A percentile compares a stretch with the other conserved stretches of the same genome.
Conservation (phyloP, 2,329 filamentous ascomycete genomes). For the Exophiala sp. region DNA sequence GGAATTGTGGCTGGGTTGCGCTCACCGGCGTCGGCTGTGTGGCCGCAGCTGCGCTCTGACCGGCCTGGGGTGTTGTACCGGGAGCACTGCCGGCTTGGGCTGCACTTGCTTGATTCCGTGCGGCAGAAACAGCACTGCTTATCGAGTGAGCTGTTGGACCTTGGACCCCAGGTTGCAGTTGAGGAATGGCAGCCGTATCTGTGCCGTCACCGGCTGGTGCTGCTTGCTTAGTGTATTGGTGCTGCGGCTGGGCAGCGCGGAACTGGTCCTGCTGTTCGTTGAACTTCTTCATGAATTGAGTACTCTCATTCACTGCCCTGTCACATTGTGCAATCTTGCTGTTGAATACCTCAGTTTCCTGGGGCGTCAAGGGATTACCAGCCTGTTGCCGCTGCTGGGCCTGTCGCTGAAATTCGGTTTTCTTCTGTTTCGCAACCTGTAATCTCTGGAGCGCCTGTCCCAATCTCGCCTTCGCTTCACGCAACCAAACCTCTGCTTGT, state of each 20-base stretch:
- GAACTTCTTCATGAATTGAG: conserved; percentile 44
- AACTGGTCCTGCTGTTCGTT: conserved; percentile 45
- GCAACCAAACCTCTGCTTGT: conserved; percentile 42
- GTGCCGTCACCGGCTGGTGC: conserved; percentile 18
- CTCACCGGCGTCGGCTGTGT: conserved; percentile 42
- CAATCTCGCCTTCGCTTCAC: conserved; percentile 44
- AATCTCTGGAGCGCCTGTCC: conserved; percentile 46
- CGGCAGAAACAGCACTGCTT: conserved; percentile 40
- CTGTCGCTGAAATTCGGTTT: conserved; percentile 39
- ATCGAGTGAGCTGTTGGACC: conserved; percentile 40
- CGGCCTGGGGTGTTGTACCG: conserved; percentile 27
- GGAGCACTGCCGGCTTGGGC: conserved; percentile 35
- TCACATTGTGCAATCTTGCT: conserved; percentile 28
- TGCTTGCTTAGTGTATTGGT: conserved; percentile 26
- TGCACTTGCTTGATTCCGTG: conserved; percentile 27
- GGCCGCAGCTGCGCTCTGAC: conserved; percentile 20
- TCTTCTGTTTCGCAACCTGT: conserved; percentile 42
- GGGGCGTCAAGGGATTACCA: conserved; percentile 36
- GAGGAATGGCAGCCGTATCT: conserved; percentile 13
- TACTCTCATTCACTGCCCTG: conserved; percentile 35
- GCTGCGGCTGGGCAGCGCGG: conserved; percentile 31
- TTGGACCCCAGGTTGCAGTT: conserved; percentile 22
- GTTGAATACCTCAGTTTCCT: conserved; percentile 42
- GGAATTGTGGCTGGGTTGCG: conserved; percentile 34
- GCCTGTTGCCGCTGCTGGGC: conserved; percentile 36